Percentiles rank a stretch among this genome's conserved stretches.
These are phyloP conservation scores for Solanum pennellii DNA, from an alignment of 257 asterid genomes.

Conservation along the genomic window DNA sequence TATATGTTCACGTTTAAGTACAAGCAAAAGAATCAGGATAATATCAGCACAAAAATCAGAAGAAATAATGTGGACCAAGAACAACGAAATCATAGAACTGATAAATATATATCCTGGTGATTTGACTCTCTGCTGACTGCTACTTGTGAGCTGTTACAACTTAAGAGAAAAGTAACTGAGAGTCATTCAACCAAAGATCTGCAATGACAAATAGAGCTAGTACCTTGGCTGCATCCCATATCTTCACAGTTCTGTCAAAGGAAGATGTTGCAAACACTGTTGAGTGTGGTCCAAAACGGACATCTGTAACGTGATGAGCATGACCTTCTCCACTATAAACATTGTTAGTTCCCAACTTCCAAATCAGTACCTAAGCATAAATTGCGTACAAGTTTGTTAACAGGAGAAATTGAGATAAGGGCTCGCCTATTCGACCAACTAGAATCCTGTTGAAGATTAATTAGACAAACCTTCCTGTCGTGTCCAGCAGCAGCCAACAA, in stretches of 20 bases:
- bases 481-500: conserved; percentile 46
- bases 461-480: conserved; percentile 30
- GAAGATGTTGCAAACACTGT: conserved; percentile 38
- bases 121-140: background rate
- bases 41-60: background rate
- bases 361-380: conserved; percentile 19
- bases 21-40: background rate
- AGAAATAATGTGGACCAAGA: background rate
- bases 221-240: conserved; percentile 42
- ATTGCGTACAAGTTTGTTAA: background rate
- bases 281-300: conserved; percentile 34
- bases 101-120: background rate
- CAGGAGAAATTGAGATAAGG: background rate
- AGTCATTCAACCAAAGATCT: background rate
- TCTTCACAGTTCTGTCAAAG: conserved; percentile 24
- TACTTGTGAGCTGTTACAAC: background rate
- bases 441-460: background rate
- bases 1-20: background rate
- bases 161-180: background rate
- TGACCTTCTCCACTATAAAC: conserved; percentile 8
- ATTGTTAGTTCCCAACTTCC: conserved; percentile 9
- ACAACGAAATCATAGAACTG: background rate
- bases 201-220: background rate
- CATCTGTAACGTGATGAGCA: conserved; percentile 25
- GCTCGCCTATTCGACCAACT: background rate